Evolutionary conservation across 2,329 filamentous ascomycete genomes (phyloP), one percentile per base, ranked within the genome.

Genomic region (Capronia americana): DNA sequence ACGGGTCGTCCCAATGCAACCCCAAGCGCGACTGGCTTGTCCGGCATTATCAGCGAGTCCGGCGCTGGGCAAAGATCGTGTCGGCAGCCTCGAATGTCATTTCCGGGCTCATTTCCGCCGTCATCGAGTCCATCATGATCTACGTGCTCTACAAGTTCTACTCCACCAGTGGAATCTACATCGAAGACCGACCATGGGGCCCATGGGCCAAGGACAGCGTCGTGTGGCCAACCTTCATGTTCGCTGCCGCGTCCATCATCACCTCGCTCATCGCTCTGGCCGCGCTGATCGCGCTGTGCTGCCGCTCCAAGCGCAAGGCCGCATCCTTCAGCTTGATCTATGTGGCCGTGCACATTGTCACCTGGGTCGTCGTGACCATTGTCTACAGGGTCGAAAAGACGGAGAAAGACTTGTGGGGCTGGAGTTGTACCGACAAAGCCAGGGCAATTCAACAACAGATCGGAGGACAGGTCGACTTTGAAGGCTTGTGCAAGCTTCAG

Each of bases 171-270:
- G 20, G 51, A 6, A 26, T 68, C 26, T 46, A 28, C 48, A 53
- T 56, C 6, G 57, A 41, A 17, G 59, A 34, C 24, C 59, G 63
- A 32, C 44, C 66, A 4, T 57, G 61, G 51, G 63, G 63, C 8
- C 66, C 66, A 2, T 68, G 66, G 66, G 57, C 63, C 10, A 57
- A 30, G 24, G 32, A 54, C 7, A 62, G 57, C 14, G 28, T 56
- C 41, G 20, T 63, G 11, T 68, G 66, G 66, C 66, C 66, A 5
- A 66, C 66, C 32, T 63, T 55, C 50, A 57, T 68, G 55, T 63
- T 68, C 23, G 41, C 57, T 26, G 63, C 23, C 12, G 26, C 28
- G 10, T 57, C 63, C n/a, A 44, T 56, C 51, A n/a, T 63, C 20
- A 65, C 66, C n/a, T 57, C 60, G 24, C 6, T 68, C 23, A 10